Percentiles rank a stretch among this genome's conserved stretches.
phyloP scores from a whole-genome alignment of 129 eudicot genomes.

The Artemisia tridentata region DNA sequence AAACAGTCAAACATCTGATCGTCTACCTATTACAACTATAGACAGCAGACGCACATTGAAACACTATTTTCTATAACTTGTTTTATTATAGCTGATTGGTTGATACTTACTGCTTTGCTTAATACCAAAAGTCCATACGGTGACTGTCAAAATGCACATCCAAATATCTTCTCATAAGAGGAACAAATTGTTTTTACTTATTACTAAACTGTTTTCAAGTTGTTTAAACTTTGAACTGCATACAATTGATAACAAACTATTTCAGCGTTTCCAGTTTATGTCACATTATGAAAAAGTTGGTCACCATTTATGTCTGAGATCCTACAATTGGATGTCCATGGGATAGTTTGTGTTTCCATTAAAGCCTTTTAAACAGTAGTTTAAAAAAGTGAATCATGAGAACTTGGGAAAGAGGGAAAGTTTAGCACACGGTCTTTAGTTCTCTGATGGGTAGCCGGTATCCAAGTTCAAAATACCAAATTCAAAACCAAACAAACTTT shows the following conservation, averaged over 20 bases:
- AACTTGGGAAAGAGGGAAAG: conserved; percentile 5
- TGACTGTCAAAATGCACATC: background rate
- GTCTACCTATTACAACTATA: background rate
- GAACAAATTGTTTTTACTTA: background rate
- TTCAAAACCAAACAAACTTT: too few relatives aligned
- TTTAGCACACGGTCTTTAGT: background rate
- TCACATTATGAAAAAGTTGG: background rate
- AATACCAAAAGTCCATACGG: too few relatives aligned
- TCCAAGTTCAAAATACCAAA: too few relatives aligned
- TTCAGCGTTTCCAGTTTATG: background rate
- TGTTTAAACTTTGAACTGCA: background rate
- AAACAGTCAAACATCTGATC: conserved; percentile 9
- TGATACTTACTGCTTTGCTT: background rate
- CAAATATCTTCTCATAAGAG: background rate
- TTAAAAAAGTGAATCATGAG: background rate
- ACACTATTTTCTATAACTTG: background rate
- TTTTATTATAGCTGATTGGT: background rate
- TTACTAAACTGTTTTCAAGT: background rate
- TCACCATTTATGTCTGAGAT: background rate
- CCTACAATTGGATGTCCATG: background rate
- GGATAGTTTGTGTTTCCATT: background rate
- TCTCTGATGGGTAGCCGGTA: too few relatives aligned
- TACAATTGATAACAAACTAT: background rate
- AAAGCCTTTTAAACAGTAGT: background rate
- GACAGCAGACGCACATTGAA: conserved; percentile 1